Evolutionary conservation across 805 yeast genomes (phyloP).

Genomic region (Candida jianshihensis): DNA sequence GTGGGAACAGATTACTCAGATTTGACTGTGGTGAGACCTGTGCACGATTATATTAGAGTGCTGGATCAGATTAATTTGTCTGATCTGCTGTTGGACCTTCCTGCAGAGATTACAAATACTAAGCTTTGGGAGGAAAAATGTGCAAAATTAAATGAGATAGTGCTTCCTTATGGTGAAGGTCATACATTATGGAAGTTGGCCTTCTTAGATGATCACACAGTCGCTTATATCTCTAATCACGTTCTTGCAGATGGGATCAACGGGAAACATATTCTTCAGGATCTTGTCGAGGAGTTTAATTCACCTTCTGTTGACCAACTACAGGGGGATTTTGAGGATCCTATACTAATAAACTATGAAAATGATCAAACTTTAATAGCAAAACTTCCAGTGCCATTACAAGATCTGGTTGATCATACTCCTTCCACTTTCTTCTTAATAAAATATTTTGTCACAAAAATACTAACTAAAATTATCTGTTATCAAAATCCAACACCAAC

Average conservation of each 20-base stretch:
- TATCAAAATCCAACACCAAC: neutral
- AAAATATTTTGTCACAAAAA: conserved; percentile 3
- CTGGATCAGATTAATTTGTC: conserved; percentile 8
- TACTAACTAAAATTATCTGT: conserved; percentile 2
- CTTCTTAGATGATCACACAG: conserved; percentile 10
- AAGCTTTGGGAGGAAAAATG: conserved; percentile 3
- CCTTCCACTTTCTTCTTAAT: conserved; percentile 10
- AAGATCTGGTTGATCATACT: conserved; percentile 4
- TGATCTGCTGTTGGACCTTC: conserved; percentile 10
- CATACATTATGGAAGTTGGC: conserved; percentile 14
- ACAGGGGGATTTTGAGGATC: neutral
- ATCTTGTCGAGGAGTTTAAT: conserved; percentile 7
- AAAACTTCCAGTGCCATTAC: conserved; percentile 15
- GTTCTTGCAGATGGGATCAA: conserved; percentile 16
- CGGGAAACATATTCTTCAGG: conserved; percentile 11
- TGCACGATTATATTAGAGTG: conserved; percentile 15
- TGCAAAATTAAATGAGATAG: conserved; percentile 4
- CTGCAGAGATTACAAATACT: conserved; percentile 2
- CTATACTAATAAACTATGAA: conserved; percentile 8
- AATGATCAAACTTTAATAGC: conserved; percentile 6
- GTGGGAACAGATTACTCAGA: conserved; percentile 14
- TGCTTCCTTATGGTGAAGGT: conserved; percentile 11
- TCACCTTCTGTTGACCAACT: no score
- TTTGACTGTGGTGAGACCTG: conserved; percentile 7
- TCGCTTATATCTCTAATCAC: conserved; percentile 16